phyloP scores from a whole-genome alignment of 2,329 filamentous ascomycete genomes.

The Endoconidiophora polonica region DNA sequence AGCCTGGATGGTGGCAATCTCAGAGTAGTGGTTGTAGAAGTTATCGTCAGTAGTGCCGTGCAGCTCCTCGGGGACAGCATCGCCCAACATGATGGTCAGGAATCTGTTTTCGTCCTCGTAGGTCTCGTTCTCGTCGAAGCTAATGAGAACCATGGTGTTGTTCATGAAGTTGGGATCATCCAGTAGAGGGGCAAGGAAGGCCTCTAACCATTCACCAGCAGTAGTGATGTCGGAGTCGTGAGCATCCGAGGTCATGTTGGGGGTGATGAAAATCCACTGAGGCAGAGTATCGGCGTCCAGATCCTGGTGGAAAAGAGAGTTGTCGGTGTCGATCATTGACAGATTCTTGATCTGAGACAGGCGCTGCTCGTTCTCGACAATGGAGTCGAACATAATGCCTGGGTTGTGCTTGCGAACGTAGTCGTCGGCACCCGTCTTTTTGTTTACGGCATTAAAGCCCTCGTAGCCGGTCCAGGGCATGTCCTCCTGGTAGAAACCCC shows the following conservation, averaged over 20 bases:
- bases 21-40: constrained; percentile 60
- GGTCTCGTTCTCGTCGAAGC: constrained; percentile 63
- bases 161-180: constrained; percentile 54
- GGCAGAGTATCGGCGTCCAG: constrained; percentile 46
- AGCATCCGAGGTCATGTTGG: constrained; percentile 60
- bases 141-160: constrained; percentile 58
- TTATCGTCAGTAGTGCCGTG: constrained; percentile 50
- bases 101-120: constrained; percentile 53
- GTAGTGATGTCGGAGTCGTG: constrained; percentile 57
- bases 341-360: constrained; percentile 60
- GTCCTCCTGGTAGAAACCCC: constrained; percentile 63
- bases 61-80: constrained; percentile 46
- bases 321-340: constrained; percentile 25
- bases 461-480: constrained; percentile 60
- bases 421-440: constrained; percentile 47
- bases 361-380: constrained; percentile 41
- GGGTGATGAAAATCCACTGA: constrained; percentile 56
- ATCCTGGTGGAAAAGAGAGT: constrained; percentile 47
- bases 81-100: constrained; percentile 55
- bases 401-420: constrained; percentile 76
- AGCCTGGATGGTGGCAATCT: constrained; percentile 48
- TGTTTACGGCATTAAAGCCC: constrained; percentile 46
- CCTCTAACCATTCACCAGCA: constrained; percentile 50
- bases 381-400: constrained; percentile 46
- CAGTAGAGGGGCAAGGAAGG: constrained; percentile 55